Percentiles rank a stretch among this genome's conserved stretches.
Evolutionary conservation across 192 early-diverging fungal genomes (phyloP).

Genomic region (Mortierella claussenii): DNA sequence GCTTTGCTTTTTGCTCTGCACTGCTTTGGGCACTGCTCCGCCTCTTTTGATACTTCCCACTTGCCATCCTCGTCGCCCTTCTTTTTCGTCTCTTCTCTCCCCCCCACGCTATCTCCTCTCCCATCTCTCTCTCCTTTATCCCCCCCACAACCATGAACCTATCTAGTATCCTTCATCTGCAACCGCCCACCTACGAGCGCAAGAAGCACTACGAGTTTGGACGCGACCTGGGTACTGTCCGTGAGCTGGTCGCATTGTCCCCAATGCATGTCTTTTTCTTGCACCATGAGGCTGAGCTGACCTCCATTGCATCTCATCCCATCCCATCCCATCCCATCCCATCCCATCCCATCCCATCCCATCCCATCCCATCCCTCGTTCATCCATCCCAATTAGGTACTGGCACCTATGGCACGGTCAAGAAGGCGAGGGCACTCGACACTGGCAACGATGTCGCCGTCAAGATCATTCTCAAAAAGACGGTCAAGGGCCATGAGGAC

Average conservation of each 20-base stretch:
- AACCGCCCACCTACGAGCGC: conserved; percentile 69
- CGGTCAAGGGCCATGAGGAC: conserved; percentile 81
- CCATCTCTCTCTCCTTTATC: not conserved
- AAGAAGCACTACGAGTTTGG: conserved; percentile 76
- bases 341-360: too few species aligned
- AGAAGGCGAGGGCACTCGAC: conserved; percentile 71
- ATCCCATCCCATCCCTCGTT: not conserved
- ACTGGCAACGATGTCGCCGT: conserved; percentile 84
- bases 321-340: too few species aligned
- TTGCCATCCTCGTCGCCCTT: not conserved
- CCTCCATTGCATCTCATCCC: too few species aligned
- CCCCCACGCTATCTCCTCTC: not conserved
- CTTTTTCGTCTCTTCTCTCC: not conserved
- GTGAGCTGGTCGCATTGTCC: too few species aligned
- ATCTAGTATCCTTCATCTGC: conserved; percentile 41
- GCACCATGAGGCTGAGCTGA: too few species aligned
- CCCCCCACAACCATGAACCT: conserved; percentile 19
- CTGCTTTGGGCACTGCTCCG: not conserved
- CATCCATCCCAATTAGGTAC: conserved; percentile 42
- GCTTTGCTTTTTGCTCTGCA: too few species aligned
- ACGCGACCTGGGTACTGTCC: conserved; percentile 59
- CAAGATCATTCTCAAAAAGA: conserved; percentile 92
- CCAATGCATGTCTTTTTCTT: too few species aligned
- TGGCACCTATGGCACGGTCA: conserved; percentile 81
- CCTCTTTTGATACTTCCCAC: not conserved